These are phyloP conservation scores for Penicillium sp. DNA, from an alignment of 2,329 filamentous ascomycete genomes.

Conservation along the genomic window DNA sequence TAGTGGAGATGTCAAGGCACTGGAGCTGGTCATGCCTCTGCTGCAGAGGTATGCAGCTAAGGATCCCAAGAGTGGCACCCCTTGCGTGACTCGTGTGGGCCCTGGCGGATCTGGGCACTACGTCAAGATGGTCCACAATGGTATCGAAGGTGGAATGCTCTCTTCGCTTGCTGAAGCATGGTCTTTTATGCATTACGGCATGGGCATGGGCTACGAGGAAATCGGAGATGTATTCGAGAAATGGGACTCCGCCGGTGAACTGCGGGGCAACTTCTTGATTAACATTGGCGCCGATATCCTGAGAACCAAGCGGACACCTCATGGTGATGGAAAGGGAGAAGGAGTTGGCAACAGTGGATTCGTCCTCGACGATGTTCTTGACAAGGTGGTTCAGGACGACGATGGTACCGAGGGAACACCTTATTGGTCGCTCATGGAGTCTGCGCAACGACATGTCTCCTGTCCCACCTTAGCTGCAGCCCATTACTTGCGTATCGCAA, in stretches of 20 bases:
- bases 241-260: constrained; percentile 61
- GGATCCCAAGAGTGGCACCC: constrained; percentile 54
- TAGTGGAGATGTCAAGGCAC: constrained; percentile 57
- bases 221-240: constrained; percentile 59
- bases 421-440: constrained; percentile 65
- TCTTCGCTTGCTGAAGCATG: constrained; percentile 64
- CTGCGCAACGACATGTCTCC: constrained; percentile 61
- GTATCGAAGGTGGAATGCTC: constrained; percentile 73
- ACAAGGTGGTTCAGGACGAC: constrained; percentile 71
- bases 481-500: constrained; percentile 64
- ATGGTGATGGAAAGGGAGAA: constrained; percentile 36
- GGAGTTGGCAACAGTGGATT: constrained; percentile 40
- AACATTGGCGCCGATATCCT: constrained; percentile 64
- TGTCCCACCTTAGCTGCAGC: constrained; percentile 63
- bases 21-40: constrained; percentile 62
- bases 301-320: constrained; percentile 48
- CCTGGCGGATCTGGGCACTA: constrained; percentile 67
- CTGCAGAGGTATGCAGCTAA: constrained; percentile 63
- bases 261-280: constrained; percentile 63
- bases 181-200: constrained; percentile 59
- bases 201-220: constrained; percentile 61
- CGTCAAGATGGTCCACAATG: constrained; percentile 76
- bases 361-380: constrained; percentile 62
- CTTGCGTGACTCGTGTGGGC: constrained; percentile 63
- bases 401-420: constrained; percentile 67